Evolutionary conservation across 1,284 basidiomycete genomes (phyloP).

Genomic region (Veloboletus limbatus): DNA sequence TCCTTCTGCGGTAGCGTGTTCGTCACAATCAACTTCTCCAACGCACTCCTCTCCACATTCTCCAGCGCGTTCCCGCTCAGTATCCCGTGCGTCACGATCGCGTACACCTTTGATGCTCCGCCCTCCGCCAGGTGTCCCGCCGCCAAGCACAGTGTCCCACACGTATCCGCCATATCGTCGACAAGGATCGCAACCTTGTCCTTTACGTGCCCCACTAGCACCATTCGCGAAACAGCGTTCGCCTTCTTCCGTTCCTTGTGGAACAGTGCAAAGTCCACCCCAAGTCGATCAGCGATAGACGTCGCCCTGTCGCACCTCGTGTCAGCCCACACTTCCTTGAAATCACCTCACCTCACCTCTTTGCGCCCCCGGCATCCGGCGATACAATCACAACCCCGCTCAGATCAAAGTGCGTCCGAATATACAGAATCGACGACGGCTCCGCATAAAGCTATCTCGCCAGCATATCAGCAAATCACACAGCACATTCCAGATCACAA

Average conservation of each 20-base stretch:
- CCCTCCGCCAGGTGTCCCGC: slow-evolving; percentile 88
- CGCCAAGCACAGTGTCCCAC: slow-evolving; percentile 94
- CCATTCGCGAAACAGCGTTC: slow-evolving; percentile 98
- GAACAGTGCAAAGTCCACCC: slow-evolving; percentile 98
- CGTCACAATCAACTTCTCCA: slow-evolving; percentile 97
- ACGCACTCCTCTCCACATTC: slow-evolving; percentile 66
- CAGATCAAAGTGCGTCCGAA: slow-evolving; percentile 88
- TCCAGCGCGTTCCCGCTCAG: slow-evolving; percentile 86
- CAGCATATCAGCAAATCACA: slow-evolving; percentile 24
- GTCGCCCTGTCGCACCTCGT: slow-evolving; percentile 68
- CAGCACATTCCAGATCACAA: slow-evolving; percentile 12
- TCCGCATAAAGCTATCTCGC: slow-evolving; percentile 88
- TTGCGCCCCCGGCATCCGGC: slow-evolving; percentile 98
- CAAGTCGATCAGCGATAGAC: slow-evolving; percentile 94
- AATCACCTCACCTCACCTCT: slow-evolving; percentile 60
- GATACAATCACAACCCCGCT: slow-evolving; percentile 94
- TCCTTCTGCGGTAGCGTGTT: slow-evolving; percentile 93
- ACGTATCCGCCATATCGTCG: slow-evolving; percentile 99
- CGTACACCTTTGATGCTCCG: slow-evolving; percentile 84
- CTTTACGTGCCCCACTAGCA: slow-evolving; percentile 92
- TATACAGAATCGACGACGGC: slow-evolving; percentile 94
- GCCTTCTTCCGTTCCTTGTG: slow-evolving; percentile 99
- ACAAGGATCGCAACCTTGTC: slow-evolving; percentile 97
- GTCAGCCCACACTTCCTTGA: slow-evolving; percentile 3
- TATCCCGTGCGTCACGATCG: slow-evolving; percentile 97